Evolutionary conservation across 805 yeast species (phyloP).

Genomic region (Yamadazyma takamatsuzukensis): DNA sequence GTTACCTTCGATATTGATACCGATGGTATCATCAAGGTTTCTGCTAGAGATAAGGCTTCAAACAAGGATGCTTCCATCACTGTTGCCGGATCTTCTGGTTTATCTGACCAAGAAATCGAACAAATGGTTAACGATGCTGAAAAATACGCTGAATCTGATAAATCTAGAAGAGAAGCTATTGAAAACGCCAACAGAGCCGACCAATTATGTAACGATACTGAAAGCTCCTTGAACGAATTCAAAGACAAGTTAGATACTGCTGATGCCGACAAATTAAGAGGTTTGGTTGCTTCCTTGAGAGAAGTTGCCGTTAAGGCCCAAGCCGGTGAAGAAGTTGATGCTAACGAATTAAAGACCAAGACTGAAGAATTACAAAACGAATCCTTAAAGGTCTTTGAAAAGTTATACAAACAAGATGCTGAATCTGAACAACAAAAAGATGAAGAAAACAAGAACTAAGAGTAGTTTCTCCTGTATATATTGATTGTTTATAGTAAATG

Average conservation of each 20-base stretch:
- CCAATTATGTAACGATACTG: slow-evolving; percentile 58
- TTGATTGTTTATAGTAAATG: slow-evolving; percentile 13
- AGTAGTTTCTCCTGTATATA: slow-evolving; percentile 12
- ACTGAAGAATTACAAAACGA: slow-evolving; percentile 73
- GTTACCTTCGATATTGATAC: slow-evolving; percentile 96
- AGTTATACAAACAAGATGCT: slow-evolving; percentile 41
- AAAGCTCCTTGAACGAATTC: slow-evolving; percentile 45
- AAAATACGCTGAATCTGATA: slow-evolving; percentile 82
- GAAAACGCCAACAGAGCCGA: slow-evolving; percentile 85
- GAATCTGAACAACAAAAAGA: slow-evolving; percentile 25
- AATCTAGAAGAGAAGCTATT: slow-evolving; percentile 78
- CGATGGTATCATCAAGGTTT: slow-evolving; percentile 94
- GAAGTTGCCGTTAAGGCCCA: slow-evolving; percentile 64
- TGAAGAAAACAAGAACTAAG: slow-evolving; percentile 14
- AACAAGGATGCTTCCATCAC: slow-evolving; percentile 94
- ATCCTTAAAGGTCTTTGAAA: slow-evolving; percentile 73
- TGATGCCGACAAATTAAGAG: slow-evolving; percentile 45
- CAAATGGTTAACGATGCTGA: slow-evolving; percentile 90
- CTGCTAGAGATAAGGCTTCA: slow-evolving; percentile 90
- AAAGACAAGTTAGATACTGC: slow-evolving; percentile 45
- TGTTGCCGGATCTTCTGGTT: slow-evolving; percentile 93
- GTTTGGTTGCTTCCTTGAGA: slow-evolving; percentile 56
- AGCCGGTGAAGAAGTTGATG: slow-evolving; percentile 59
- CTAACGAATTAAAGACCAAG: slow-evolving; percentile 63
- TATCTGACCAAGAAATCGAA: slow-evolving; percentile 86